Evolutionary conservation across 1,284 basidiomycete species (phyloP).

Genomic region (Melanopsichium pennsylvanicum): DNA sequence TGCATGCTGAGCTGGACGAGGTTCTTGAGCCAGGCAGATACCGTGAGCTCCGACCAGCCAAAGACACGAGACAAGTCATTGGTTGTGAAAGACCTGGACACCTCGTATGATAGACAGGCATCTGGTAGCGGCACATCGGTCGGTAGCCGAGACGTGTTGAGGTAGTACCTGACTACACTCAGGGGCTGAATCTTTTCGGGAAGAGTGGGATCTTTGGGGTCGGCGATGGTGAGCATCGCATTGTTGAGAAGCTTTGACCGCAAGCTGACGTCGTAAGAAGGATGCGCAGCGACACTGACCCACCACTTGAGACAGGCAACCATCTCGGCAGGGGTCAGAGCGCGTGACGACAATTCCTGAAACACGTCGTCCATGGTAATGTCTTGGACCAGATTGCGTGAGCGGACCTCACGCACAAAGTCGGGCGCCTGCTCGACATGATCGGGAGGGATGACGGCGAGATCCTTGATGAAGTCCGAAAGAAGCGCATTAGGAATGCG

Average conservation of each 20-base stretch:
- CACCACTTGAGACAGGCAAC: slow-evolving; percentile 89
- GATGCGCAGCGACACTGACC: slow-evolving; percentile 72
- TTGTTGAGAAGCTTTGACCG: slow-evolving; percentile 57
- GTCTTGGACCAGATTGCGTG: slow-evolving; percentile 77
- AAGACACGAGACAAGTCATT: slow-evolving; percentile 65
- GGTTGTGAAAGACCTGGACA: slow-evolving; percentile 71
- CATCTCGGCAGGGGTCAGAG: slow-evolving; percentile 79
- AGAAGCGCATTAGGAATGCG: slow-evolving; percentile 81
- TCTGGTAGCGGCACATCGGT: slow-evolving; percentile 82
- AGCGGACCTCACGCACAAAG: slow-evolving; percentile 76
- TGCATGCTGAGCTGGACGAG: slow-evolving; percentile 69
- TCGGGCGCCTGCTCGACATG: slow-evolving; percentile 74
- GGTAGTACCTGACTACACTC: slow-evolving; percentile 75
- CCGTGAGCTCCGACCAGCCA: slow-evolving; percentile 81
- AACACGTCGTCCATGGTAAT: slow-evolving; percentile 87
- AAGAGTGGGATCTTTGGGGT: slow-evolving; percentile 16
- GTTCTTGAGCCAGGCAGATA: slow-evolving; percentile 80
- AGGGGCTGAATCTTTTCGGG: slow-evolving; percentile 67
- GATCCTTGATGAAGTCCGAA: slow-evolving; percentile 78
- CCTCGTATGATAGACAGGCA: slow-evolving; percentile 77
- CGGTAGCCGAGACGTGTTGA: slow-evolving; percentile 79
- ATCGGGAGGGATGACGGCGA: slow-evolving; percentile 78
- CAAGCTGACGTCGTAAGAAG: slow-evolving; percentile 60
- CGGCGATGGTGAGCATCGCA: slow-evolving; percentile 49
- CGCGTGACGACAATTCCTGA: slow-evolving; percentile 76